Conservation (phyloP, 1,139 yeast genomes). For the Hemisphaericaspora lyxosophila region DNA sequence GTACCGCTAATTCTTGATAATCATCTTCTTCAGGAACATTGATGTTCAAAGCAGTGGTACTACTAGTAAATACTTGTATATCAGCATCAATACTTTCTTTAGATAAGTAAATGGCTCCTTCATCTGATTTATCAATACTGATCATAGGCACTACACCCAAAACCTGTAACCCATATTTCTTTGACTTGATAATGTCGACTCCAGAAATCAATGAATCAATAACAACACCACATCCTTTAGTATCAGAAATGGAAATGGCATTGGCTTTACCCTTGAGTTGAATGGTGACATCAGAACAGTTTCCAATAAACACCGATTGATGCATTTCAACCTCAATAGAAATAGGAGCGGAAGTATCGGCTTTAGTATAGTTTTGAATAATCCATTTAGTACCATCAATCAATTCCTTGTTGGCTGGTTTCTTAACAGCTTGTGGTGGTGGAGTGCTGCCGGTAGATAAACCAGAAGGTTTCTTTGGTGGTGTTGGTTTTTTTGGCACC, state of each 20-base stretch:
- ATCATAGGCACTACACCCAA: constrained; percentile 79
- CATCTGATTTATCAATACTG: constrained; percentile 84
- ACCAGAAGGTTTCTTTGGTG: constrained; percentile 76
- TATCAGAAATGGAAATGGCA: constrained; percentile 77
- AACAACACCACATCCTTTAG: constrained; percentile 71
- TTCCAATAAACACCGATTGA: constrained; percentile 87
- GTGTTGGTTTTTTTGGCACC: constrained; percentile 72
- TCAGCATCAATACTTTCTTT: constrained; percentile 69
- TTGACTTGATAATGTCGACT: constrained; percentile 80
- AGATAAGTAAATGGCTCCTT: constrained; percentile 78
- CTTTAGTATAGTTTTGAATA: constrained; percentile 70
- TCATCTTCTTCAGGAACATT: constrained; percentile 63
- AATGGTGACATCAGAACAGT: constrained; percentile 69
- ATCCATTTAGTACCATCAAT: constrained; percentile 85
- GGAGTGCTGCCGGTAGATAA: constrained; percentile 28
- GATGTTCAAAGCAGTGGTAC: constrained; percentile 80
- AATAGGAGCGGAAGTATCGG: constrained; percentile 45
- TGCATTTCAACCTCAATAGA: constrained; percentile 77
- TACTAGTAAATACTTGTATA: constrained; percentile 67
- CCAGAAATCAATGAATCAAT: constrained; percentile 86
- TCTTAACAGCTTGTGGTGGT: constrained; percentile 35
- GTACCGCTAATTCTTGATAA: constrained; percentile 73
- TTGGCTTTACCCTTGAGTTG: constrained; percentile 91
- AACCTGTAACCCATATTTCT: constrained; percentile 81
- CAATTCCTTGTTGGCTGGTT: constrained; percentile 75